Evolutionary conservation across 257 asterid genomes (phyloP).

Genomic region (Solanum arcanum): DNA sequence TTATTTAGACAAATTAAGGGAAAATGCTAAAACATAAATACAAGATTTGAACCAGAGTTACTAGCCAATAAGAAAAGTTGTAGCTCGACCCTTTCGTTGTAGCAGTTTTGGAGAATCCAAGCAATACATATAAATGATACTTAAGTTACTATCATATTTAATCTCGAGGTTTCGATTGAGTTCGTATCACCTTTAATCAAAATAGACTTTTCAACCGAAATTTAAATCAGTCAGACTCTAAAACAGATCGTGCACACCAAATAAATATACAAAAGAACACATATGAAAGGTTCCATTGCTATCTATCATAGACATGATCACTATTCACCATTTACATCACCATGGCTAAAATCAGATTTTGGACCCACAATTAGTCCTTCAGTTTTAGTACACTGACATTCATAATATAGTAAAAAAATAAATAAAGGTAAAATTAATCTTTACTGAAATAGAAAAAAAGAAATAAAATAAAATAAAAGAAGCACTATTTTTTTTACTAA

Average conservation of each 20-base stretch:
- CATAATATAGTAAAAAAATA: background rate
- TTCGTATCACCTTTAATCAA: background rate
- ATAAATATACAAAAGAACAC: background rate
- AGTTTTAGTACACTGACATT: background rate
- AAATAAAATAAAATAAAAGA: background rate
- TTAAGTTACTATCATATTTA: background rate
- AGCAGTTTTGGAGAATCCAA: background rate
- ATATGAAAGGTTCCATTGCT: background rate
- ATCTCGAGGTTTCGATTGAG: background rate
- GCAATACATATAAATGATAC: background rate
- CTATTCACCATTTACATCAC: background rate
- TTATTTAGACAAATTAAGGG: background rate
- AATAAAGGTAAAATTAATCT: background rate
- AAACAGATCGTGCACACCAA: fast-evolving
- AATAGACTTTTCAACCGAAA: background rate
- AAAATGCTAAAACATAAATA: background rate
- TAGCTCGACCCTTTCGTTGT: background rate
- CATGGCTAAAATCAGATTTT: background rate
- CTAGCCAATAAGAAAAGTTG: too few species aligned
- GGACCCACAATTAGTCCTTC: background rate
- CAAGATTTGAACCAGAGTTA: background rate
- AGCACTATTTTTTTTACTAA: background rate
- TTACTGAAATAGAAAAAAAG: background rate
- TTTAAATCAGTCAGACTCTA: background rate
- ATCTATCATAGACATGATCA: background rate